These are phyloP conservation scores for Phaffomyces antillensis DNA, from an alignment of 805 yeast species.

Conservation along the genomic window DNA sequence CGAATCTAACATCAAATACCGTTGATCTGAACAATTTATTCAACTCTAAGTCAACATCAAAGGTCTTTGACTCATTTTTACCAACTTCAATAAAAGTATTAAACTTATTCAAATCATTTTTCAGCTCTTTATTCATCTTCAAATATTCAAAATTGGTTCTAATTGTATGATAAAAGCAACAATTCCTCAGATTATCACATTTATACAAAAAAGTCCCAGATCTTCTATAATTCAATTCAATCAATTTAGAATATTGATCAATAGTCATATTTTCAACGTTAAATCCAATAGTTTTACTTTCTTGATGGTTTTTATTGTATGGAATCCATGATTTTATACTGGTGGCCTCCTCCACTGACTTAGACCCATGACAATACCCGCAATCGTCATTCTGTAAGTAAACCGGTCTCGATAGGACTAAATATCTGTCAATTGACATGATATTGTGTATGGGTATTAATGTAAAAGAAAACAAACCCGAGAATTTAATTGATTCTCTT, in stretches of 20 bases:
- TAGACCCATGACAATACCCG: conserved; percentile 60
- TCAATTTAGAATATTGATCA: conserved; percentile 51
- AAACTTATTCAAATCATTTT: conserved; percentile 59
- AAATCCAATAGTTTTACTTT: conserved; percentile 30
- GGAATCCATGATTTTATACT: conserved; percentile 32
- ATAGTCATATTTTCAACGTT: conserved; percentile 39
- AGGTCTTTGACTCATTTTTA: conserved; percentile 12
- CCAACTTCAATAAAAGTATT: conserved; percentile 15
- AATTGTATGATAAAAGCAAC: conserved; percentile 78
- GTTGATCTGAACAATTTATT: conserved; percentile 17
- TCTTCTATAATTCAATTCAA: conserved; percentile 72
- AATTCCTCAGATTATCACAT: conserved; percentile 62
- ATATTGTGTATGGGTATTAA: neutral
- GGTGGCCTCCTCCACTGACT: conserved; percentile 23
- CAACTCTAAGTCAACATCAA: conserved; percentile 29
- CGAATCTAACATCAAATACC: conserved; percentile 39
- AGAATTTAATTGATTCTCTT: neutral
- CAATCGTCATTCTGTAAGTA: conserved; percentile 42
- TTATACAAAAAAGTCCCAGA: conserved; percentile 64
- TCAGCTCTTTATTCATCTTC: conserved; percentile 54
- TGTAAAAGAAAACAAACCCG: neutral
- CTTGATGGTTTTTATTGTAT: conserved; percentile 4
- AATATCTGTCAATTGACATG: neutral
- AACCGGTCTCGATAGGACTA: conserved; percentile 38
- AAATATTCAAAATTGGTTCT: conserved; percentile 46